These are phyloP conservation scores for Fraxinus americana DNA, from an alignment of 257 asterid species.

Conservation along the genomic window DNA sequence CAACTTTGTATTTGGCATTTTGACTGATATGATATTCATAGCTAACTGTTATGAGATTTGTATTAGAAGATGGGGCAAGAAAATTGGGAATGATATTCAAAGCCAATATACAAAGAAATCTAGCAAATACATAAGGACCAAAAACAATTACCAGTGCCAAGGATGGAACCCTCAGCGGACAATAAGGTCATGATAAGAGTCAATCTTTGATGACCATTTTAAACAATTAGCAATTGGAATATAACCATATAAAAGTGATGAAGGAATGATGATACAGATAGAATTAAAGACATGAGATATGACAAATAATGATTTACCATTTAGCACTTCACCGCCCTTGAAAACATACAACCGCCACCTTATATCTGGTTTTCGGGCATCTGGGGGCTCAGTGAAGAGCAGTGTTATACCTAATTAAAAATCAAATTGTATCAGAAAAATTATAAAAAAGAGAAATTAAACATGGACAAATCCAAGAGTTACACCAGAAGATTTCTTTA, in stretches of 20 bases:
- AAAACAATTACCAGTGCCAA: not conserved
- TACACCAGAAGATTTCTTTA: not conserved
- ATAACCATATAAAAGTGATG: not conserved
- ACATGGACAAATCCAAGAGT: constrained; percentile 3
- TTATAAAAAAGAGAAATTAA: not conserved
- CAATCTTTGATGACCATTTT: not conserved
- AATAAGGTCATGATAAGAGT: not conserved
- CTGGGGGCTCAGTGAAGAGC: constrained; percentile 94
- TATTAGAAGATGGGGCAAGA: not conserved
- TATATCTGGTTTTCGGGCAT: constrained; percentile 78
- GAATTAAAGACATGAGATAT: not conserved
- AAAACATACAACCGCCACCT: constrained; percentile 96
- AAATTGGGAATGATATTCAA: not conserved
- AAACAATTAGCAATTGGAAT: not conserved
- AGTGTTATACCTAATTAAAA: constrained; percentile 75
- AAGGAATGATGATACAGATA: constrained; percentile 12
- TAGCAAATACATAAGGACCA: not conserved
- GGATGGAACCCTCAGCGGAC: not conserved
- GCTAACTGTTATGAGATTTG: not conserved
- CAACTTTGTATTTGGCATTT: not conserved
- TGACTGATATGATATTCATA: not conserved
- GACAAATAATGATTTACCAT: constrained; percentile 53
- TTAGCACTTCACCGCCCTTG: constrained; percentile 90
- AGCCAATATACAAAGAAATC: not conserved
- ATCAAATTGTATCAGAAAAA: constrained; percentile 31